Base-by-base conservation (phyloP, 1,139 yeast species). In the Yamadazyma spencermartinsiae region DNA sequence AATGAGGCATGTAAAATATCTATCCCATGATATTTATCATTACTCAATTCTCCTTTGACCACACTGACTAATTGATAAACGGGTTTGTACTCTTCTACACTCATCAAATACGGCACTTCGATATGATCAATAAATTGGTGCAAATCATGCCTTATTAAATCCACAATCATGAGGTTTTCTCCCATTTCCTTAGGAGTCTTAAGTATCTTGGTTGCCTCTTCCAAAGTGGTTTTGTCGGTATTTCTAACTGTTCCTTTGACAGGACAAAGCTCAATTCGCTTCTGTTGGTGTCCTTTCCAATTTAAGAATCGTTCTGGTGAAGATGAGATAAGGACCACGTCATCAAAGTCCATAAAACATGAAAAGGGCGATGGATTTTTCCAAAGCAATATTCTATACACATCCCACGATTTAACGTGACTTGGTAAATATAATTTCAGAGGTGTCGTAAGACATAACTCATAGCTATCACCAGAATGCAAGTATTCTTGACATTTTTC, bases 91-190 rank as follows among this genome's bases (percentile, higher is more conserved):
- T 92, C 98, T 59, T 94, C 98, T 3, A 94, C 94, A 0, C 77
- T 63, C 98, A 94, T 92, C 36, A 92, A 73, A 49, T 83, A 83
- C 2, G 86, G 69, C 1, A 90, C 96, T 4, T 70, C 56, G 3
- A 92, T 96, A 6, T 74, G 56, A 3, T 77, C 68, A n/a, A 86
- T 65, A 39, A 89, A 70, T 49, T 81, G 82, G 52, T 80, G 82
- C 37, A 94, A 70, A 57, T 94, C 98, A 60, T 94, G 97, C 43
- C 99, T 76, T 36, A 94, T 94, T 42, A 94, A 65, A 59, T 94
- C 99, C 8, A 92, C 95, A 65, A 94, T 94, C 98, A 94, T 94
- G 40, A 94, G 67, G 51, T 94, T 92, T 56, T 94, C 99, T 0
- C 96, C 98, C 60, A 85, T 79, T 60, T 94, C 98, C 58, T 94